A percentile compares a stretch with the other conserved stretches of the same genome.
These are phyloP conservation scores for Cnidoscolus chayamansa DNA, from an alignment of 441 rosid genomes.

Conservation along the genomic window DNA sequence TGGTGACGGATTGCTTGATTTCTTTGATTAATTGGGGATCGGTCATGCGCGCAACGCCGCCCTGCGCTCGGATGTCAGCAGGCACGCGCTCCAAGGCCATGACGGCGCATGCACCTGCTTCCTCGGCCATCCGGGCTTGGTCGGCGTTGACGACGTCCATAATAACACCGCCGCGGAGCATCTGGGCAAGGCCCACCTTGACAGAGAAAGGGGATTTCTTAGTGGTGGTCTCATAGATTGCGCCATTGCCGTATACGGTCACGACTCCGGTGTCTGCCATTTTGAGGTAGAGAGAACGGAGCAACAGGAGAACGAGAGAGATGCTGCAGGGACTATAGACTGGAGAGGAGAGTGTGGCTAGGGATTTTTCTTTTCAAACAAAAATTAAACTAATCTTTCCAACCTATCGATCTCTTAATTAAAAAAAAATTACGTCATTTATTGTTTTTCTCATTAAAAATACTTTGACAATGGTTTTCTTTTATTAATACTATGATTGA, in stretches of 20 bases:
- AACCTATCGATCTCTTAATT: too few species aligned
- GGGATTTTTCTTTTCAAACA: too few species aligned
- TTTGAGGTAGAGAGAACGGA: neutral
- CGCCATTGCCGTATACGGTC: constrained; percentile 80
- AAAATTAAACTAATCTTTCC: too few species aligned
- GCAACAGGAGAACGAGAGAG: neutral
- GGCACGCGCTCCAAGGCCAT: constrained; percentile 92
- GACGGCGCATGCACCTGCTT: constrained; percentile 89
- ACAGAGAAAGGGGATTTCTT: constrained; percentile 86
- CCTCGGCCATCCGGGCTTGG: constrained; percentile 82
- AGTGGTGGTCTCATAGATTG: constrained; percentile 52
- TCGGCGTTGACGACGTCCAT: constrained; percentile 91
- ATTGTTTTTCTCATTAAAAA: too few species aligned
- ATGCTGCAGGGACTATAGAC: too few species aligned
- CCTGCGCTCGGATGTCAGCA: constrained; percentile 78
- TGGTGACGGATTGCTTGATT: constrained; percentile 71
- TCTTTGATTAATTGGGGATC: constrained; percentile 82
- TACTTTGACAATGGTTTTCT: too few species aligned
- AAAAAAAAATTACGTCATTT: too few species aligned
- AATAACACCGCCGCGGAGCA: constrained; percentile 90
- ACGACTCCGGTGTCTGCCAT: constrained; percentile 86
- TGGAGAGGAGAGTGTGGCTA: too few species aligned
- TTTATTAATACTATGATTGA: too few species aligned
- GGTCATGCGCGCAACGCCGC: constrained; percentile 87
- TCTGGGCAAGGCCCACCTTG: constrained; percentile 90